Conservation (phyloP, 1,284 basidiomycete species). For the Phenoliferia sp. region DNA sequence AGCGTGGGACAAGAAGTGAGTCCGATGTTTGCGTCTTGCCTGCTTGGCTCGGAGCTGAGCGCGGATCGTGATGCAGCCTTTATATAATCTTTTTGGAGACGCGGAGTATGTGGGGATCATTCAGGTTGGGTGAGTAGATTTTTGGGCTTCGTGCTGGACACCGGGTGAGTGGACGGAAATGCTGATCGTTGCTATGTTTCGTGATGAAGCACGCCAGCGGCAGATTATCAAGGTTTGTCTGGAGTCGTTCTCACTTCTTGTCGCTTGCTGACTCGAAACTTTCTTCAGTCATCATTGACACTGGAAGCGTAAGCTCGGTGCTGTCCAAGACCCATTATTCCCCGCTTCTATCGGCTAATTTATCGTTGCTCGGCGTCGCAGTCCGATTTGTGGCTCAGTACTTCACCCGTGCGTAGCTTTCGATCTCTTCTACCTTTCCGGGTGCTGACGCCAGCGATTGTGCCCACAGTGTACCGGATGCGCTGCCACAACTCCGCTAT, state of each 20-base stretch:
- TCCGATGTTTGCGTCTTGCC: neutral
- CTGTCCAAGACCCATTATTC: neutral
- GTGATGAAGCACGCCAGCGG: neutral
- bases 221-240: neutral
- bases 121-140: neutral
- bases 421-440: slow-evolving; percentile 57
- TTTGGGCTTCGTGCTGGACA: neutral
- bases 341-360: neutral
- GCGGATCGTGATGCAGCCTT: neutral
- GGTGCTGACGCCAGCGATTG: too few relatives aligned
- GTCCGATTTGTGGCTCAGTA: neutral
- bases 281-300: neutral
- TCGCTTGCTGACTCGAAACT: neutral
- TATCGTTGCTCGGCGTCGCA: neutral
- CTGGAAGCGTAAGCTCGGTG: neutral
- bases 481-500: slow-evolving; percentile 34
- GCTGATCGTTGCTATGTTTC: neutral
- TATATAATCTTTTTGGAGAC: neutral
- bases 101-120: neutral
- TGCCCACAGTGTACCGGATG: slow-evolving; percentile 48
- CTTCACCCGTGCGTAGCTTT: neutral
- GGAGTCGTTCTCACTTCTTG: neutral
- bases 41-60: too few relatives aligned
- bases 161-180: neutral
- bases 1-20: neutral